Evolutionary conservation across 768 basidiomycete species (phyloP).

Genomic region (Bullera alba): DNA sequence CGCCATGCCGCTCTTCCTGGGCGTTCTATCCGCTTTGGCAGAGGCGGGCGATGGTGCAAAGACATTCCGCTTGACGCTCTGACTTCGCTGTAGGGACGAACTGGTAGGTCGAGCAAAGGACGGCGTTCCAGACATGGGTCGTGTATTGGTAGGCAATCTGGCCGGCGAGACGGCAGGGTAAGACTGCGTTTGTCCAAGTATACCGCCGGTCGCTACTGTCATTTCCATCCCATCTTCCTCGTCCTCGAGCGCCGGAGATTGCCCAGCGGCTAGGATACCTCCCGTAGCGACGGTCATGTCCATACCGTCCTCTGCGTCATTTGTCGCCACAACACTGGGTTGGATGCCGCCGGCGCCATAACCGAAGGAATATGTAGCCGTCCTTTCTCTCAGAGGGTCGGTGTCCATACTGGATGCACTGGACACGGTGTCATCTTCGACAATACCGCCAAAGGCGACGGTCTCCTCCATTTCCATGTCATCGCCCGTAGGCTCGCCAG

Average conservation of each 20-base stretch:
- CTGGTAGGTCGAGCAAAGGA: constrained; percentile 39
- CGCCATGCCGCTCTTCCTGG: constrained; percentile 28
- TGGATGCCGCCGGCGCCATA: too few relatives aligned
- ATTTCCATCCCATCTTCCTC: constrained; percentile 38
- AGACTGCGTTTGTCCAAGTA: constrained; percentile 2
- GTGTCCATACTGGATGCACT: constrained; percentile 14
- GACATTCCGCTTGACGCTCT: constrained; percentile 31
- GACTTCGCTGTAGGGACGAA: constrained; percentile 27
- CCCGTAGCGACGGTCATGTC: constrained; percentile 40
- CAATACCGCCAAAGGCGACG: constrained; percentile 44
- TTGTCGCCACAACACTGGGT: constrained; percentile 3
- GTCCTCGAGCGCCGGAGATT: background rate
- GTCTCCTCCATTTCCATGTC: constrained; percentile 46
- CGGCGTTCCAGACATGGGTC: constrained; percentile 23
- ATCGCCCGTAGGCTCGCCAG: constrained; percentile 27
- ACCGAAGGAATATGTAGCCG: constrained; percentile 38
- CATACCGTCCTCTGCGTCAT: constrained; percentile 24
- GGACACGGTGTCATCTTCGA: constrained; percentile 27
- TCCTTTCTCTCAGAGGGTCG: constrained; percentile 17
- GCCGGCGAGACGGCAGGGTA: constrained; percentile 3
- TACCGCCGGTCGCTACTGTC: constrained; percentile 36
- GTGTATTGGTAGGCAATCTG: constrained; percentile 13
- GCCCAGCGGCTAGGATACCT: constrained; percentile 16
- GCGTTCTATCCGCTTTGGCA: constrained; percentile 24
- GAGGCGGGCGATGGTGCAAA: constrained; percentile 43